These are phyloP conservation scores for Arachnomyces sp. DNA, from an alignment of 2,329 filamentous ascomycete species.

Conservation along the genomic window DNA sequence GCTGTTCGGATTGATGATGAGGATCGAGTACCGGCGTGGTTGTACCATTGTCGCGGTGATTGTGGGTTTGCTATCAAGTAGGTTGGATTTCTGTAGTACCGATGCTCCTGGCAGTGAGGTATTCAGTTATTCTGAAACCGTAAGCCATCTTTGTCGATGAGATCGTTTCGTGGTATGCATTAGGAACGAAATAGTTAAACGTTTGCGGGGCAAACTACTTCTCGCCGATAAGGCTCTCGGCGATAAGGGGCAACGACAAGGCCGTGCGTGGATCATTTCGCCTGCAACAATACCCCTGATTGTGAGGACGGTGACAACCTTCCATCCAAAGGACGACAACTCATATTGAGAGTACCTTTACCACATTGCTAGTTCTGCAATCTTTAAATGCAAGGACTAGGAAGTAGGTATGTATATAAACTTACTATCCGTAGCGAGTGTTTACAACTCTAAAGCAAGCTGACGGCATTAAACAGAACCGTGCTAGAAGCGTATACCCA, in stretches of 20 bases:
- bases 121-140: too few relatives aligned
- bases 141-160: too few relatives aligned
- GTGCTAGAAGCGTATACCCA: slow-evolving; percentile 49
- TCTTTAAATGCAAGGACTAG: background rate
- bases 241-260: slow-evolving; percentile 15
- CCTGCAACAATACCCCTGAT: slow-evolving; percentile 42
- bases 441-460: slow-evolving; percentile 51
- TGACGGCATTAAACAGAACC: slow-evolving; percentile 42
- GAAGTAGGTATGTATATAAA: slow-evolving; percentile 4
- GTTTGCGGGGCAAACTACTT: too few relatives aligned
- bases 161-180: too few relatives aligned
- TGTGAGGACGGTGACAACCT: slow-evolving; percentile 46
- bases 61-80: too few relatives aligned
- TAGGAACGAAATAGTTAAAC: too few relatives aligned
- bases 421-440: slow-evolving; percentile 45
- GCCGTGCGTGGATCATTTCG: slow-evolving; percentile 48
- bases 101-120: too few relatives aligned
- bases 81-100: too few relatives aligned
- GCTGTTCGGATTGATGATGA: slow-evolving; percentile 41
- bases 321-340: slow-evolving; percentile 52
- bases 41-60: background rate
- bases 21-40: slow-evolving; percentile 21
- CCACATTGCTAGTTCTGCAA: slow-evolving; percentile 1
- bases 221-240: too few relatives aligned
- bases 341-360: slow-evolving; percentile 41